These are phyloP conservation scores for Graphiopsis chlorocephala DNA, from an alignment of 2,329 filamentous ascomycete species.

Conservation along the genomic window DNA sequence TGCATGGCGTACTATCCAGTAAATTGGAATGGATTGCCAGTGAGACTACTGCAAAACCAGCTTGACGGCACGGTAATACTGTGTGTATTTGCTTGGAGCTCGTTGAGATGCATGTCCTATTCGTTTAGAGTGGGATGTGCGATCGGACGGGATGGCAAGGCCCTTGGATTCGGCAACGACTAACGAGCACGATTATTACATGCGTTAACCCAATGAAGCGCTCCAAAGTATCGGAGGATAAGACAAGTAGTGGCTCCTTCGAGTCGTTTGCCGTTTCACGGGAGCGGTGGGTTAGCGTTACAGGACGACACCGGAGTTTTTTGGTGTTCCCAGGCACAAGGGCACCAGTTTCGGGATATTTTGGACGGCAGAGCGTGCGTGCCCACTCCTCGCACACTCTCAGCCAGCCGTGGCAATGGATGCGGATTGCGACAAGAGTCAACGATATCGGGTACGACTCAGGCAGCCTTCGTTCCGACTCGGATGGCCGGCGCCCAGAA, in stretches of 20 bases:
- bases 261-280: not conserved
- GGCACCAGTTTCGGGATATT: slow-evolving; percentile 5
- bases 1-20: not conserved
- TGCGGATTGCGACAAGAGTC: not conserved
- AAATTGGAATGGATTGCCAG: not conserved
- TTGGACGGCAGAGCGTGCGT: not conserved
- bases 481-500: not conserved
- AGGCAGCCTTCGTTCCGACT: not conserved
- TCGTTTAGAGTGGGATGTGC: not conserved
- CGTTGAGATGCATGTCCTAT: not conserved
- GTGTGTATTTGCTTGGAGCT: not conserved
- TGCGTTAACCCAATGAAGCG: not conserved
- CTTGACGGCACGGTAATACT: not conserved
- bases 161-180: not conserved
- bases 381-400: not conserved
- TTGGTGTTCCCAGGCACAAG: not conserved
- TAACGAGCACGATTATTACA: not conserved
- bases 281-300: slow-evolving; percentile 8
- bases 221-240: not conserved
- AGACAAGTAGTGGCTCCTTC: not conserved
- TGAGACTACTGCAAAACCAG: not conserved
- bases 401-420: not conserved
- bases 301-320: slow-evolving; percentile 7
- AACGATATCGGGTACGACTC: not conserved
- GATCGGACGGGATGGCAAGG: not conserved